Percentiles rank a stretch among this genome's conserved stretches.
Evolutionary conservation across 2,329 filamentous ascomycete species (phyloP).

Genomic region (Aspergillus novofumigatus): DNA sequence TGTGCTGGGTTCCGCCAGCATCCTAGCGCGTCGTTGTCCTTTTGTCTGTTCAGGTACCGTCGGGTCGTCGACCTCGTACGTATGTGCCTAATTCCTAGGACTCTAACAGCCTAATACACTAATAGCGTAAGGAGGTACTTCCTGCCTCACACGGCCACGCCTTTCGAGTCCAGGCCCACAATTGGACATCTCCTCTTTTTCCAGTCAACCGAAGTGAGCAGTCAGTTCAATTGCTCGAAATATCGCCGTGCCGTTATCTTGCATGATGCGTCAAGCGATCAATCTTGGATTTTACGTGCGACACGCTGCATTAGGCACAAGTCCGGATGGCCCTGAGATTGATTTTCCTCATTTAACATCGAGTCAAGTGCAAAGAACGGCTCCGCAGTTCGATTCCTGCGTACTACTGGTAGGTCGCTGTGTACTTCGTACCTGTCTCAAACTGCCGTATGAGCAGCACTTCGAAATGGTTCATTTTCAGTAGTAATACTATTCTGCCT

Average conservation of each 20-base stretch:
- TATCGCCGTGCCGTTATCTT: neutral
- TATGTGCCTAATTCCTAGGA: neutral
- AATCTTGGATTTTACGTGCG: neutral
- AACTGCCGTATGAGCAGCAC: neutral
- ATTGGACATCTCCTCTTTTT: neutral
- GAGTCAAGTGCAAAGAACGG: neutral
- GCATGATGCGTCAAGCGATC: neutral
- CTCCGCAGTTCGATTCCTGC: neutral
- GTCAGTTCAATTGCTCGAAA: neutral
- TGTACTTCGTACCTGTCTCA: neutral
- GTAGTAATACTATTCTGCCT: neutral
- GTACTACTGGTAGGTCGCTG: neutral
- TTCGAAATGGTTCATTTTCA: neutral
- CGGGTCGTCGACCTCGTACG: neutral
- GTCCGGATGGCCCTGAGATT: neutral
- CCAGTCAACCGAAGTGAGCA: neutral
- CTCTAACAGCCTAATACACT: no score
- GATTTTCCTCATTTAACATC: neutral
- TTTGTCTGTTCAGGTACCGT: conserved; percentile 1
- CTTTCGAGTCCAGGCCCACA: neutral
- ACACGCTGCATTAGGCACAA: neutral
- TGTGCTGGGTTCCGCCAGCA: conserved; percentile 5
- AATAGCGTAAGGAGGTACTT: neutral
- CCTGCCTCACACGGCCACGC: neutral
- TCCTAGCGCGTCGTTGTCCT: neutral